Evolutionary conservation across 75 land plant species (phyloP), one percentile per base, ranked within the genome.

Genomic region (Azolla pinnata): DNA sequence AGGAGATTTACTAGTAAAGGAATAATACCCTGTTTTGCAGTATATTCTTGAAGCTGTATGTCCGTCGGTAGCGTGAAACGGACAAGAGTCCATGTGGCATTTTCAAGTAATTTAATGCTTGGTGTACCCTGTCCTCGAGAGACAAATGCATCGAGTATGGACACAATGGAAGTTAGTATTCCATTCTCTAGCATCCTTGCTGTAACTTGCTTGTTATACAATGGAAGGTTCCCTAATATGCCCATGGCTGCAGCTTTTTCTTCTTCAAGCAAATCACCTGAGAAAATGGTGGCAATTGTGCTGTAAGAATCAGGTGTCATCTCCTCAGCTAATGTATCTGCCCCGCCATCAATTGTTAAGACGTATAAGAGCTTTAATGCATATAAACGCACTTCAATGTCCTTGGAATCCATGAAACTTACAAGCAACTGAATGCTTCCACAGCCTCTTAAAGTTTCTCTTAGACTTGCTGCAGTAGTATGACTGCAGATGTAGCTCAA

Each of bases 41-140:
- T 49, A 2, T 40, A 19, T 0, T 50, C 64, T 56, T 85, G 88
- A 33, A 79, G 56, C 31, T 76, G 75, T 59, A 67, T 64, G 40
- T 85, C 81, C n/a, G 75, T 72, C 28, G 84, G 72, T 57, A 56
- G 56, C 14, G 88, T 85, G 46, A 85, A 85, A 17, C 84, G 62
- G 33, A 81, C 56, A 5, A 79, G 53, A 10, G 77, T 52, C 60
- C 77, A 68, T 18, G 81, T 65, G 33, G 77, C 66, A 29, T 63
- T 71, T 57, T 85, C 88, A 0, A 44, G 30, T 42, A 79, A 24
- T 40, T 28, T 50, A 12, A 3, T 34, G 5, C 49, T 33, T 2
- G 74, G 28, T 14, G 57, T 64, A 21, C 18, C 28, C 20, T 57
- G 24, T 44, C 32, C 51, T 19, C 29, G 18, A 23, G 56, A 10